Percentiles rank a stretch among this genome's conserved stretches.
These are phyloP conservation scores for Anthostomella pinea DNA, from an alignment of 2,329 filamentous ascomycete genomes.

Conservation along the genomic window DNA sequence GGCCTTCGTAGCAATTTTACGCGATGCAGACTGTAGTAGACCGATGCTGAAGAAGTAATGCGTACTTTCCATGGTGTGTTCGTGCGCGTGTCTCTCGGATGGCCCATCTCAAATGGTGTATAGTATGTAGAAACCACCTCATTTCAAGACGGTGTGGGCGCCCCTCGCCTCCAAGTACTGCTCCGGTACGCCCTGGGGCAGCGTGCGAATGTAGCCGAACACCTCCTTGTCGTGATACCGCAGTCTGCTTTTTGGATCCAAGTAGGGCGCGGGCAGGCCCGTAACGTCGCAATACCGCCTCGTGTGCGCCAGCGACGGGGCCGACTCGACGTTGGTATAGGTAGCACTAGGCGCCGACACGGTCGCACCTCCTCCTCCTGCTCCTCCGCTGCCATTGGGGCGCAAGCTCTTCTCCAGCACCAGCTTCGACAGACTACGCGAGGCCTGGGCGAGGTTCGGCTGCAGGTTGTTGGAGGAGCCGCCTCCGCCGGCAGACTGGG, in stretches of 20 bases:
- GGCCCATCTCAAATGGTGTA: no score
- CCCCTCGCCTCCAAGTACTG: slow-evolving; percentile 85
- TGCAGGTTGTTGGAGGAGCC: slow-evolving; percentile 40
- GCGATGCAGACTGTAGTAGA: no score
- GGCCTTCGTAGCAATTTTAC: no score
- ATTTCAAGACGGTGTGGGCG: slow-evolving; percentile 92
- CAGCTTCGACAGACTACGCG: slow-evolving; percentile 79
- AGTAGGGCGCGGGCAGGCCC: slow-evolving; percentile 84
- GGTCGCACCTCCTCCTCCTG: slow-evolving; percentile 26
- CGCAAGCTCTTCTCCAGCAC: slow-evolving; percentile 80
- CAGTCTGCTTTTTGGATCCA: slow-evolving; percentile 90
- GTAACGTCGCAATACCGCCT: slow-evolving; percentile 96
- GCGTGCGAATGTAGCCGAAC: slow-evolving; percentile 74
- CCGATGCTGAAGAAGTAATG: no score
- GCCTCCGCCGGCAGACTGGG: slow-evolving; percentile 29
- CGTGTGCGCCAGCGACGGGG: slow-evolving; percentile 79
- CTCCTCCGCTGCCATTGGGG: slow-evolving; percentile 36
- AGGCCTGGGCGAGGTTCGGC: slow-evolving; percentile 83
- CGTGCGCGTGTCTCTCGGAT: no score
- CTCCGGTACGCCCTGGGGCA: slow-evolving; percentile 82
- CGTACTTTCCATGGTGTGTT: no score
- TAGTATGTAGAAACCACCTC: slow-evolving; percentile 36
- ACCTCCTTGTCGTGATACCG: slow-evolving; percentile 93
- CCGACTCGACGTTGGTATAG: slow-evolving; percentile 95
- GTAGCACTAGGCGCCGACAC: slow-evolving; percentile 69